Base-by-base conservation (phyloP, 2,329 filamentous ascomycete species). In the Xylariaceae sp. region DNA sequence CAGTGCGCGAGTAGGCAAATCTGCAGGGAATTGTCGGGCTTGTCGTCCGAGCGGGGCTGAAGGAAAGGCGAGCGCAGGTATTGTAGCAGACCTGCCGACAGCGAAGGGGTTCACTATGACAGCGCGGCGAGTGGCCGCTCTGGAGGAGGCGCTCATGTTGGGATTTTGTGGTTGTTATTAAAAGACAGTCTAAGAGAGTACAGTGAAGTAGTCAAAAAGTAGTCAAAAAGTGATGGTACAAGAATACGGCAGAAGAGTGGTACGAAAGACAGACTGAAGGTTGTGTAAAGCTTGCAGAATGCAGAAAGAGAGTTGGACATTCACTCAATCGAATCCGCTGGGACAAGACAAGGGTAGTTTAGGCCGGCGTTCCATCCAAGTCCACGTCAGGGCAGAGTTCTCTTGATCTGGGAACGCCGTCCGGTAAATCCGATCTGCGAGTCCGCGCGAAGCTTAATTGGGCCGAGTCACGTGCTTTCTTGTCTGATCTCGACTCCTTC, bases 141-240 rank as follows among this genome's bases (percentile, higher is more conserved):
- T 71, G 47, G 76, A 67, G 36, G 76, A 77, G 57, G 74, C 71
- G 70, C 75, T 79, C 76, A 79, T 79, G 50, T 33, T 59, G 17
- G 39, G 31, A 19, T 13, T 17, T 22, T 40, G 29, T 30, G 26
- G 33, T n/a, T n/a, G n/a, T n/a, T 29, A 39, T 17, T 22, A 24
- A 33, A 34, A 9, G 30, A 34, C 31, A 6, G 16, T 33, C 18
- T 39, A n/a, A 34, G 19, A 24, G 24, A 41, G 34, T 42, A 26
- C 15, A 32, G 30, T n/a, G 30, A 32, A 32, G 30, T 32, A 32
- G 30, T 26, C 22, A 11, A 11, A 28, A 39, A 11, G 6, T 6
- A 26, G 22, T 6, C 6, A 26, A 36, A 22, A 39, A 11, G 6
- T 6, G 11, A 11, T 6, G 22, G 11, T 34, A 22, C n/a, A 26